Evolutionary conservation across 371 early-diverging fungal genomes (phyloP), one percentile per base, ranked within the genome.

Genomic region (Mortierella sp.): DNA sequence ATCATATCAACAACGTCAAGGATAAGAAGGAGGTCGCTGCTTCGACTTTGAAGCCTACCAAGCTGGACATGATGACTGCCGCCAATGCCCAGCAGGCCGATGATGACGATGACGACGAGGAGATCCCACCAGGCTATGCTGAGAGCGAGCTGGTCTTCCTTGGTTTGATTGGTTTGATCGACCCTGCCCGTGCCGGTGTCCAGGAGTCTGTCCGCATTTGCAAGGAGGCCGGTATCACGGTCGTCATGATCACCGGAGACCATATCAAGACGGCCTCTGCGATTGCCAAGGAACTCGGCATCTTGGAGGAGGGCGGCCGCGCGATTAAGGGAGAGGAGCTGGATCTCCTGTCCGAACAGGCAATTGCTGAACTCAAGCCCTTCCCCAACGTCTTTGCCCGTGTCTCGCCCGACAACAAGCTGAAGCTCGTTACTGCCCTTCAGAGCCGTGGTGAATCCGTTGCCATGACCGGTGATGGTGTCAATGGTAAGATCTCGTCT

Each of bases 361-460:
- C 80, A 13, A 85, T 93, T 41, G 85, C 88, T 10, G 88, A 86
- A n/a, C 76, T 92, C 50, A 70, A 78, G n/a, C 92, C 92, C 19
- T 92, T 93, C 85, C 93, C 93, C 4, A 88, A 85, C 7, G 92
- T 93, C 34, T 92, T 93, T 88, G 93, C 93, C 16, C 87, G 94
- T 63, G 90, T 91, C 63, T 84, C 82, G 67, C 98, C 99, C 11
- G 97, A 98, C 81, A 97, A 97, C 80, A 99, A 99, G 86, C 92
- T 97, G 64, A 97, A 96, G 88, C 96, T 99, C 89, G 96, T 99
- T 45, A 91, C 94, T 86, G 96, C 98, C 0, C 87, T 99, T 69
- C 96, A 99, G 85, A 89, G 91, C n/a, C 91, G 93, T 37, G 89
- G 89, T 37, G 88, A 89, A 65, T 89, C 89, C 43, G 90, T 88